These are phyloP conservation scores for Ophiorrhiza pumila DNA, from an alignment of 257 asterid species.

Conservation along the genomic window DNA sequence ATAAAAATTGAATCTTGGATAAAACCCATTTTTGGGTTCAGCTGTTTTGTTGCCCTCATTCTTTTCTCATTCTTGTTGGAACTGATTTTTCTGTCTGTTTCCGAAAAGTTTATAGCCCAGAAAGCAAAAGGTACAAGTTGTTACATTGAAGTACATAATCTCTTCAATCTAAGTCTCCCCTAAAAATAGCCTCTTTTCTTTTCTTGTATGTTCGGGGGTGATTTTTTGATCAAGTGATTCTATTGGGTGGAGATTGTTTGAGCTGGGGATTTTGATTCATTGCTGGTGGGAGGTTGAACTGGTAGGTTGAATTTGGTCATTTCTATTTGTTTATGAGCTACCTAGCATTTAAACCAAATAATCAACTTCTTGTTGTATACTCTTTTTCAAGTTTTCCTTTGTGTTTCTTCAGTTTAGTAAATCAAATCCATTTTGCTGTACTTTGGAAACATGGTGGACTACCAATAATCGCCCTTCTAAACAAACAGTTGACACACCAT, in stretches of 20 bases:
- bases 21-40: constrained; percentile 23
- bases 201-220: background rate
- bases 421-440: constrained; percentile 19
- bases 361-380: constrained; percentile 6
- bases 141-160: background rate
- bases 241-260: constrained; percentile 27
- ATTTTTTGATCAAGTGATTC: constrained; percentile 25
- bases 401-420: constrained; percentile 28
- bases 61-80: background rate
- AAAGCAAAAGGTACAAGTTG: background rate
- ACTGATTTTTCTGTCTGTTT: background rate
- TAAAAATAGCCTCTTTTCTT: background rate
- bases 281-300: constrained; percentile 6
- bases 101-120: background rate
- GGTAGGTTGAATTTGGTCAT: constrained; percentile 20
- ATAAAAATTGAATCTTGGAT: constrained; percentile 37
- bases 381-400: constrained; percentile 13
- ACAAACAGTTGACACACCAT: background rate
- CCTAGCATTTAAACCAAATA: constrained; percentile 6
- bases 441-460: background rate
- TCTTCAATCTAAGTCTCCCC: constrained; percentile 3
- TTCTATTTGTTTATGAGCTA: background rate
- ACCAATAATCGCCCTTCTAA: background rate
- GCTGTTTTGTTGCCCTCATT: constrained; percentile 2
- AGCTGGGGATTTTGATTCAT: constrained; percentile 20